phyloP scores from a whole-genome alignment of 2,329 filamentous ascomycete species.

The Fusarium sp. region DNA sequence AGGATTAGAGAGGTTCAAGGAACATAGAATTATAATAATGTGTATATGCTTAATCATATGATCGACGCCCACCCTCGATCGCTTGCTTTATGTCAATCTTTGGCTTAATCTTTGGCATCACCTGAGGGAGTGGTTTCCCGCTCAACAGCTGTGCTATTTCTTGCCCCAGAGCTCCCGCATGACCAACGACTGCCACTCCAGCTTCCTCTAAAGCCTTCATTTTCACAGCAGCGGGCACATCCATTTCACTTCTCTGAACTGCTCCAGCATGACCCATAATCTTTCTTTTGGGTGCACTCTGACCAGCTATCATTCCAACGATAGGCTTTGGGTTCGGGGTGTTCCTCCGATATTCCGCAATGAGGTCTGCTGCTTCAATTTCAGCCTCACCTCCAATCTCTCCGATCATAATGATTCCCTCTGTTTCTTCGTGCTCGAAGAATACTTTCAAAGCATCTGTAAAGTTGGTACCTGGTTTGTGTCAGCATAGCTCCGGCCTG shows the following conservation, averaged over 20 bases:
- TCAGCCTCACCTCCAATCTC: slow-evolving; percentile 79
- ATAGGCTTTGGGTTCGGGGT: slow-evolving; percentile 71
- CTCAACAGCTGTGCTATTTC: neutral
- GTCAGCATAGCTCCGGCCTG: neutral
- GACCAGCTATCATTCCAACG: slow-evolving; percentile 73
- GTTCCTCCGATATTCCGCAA: slow-evolving; percentile 68
- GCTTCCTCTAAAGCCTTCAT: slow-evolving; percentile 51
- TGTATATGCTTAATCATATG: neutral
- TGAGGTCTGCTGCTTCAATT: slow-evolving; percentile 77
- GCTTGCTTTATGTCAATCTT: neutral
- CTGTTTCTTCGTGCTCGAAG: slow-evolving; percentile 74
- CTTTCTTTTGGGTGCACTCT: slow-evolving; percentile 68
- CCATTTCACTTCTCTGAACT: slow-evolving; percentile 54
- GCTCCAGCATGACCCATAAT: slow-evolving; percentile 82
- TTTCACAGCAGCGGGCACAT: slow-evolving; percentile 46
- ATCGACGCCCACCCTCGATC: neutral
- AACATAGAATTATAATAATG: neutral
- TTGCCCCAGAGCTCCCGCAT: neutral
- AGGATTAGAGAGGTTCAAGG: neutral
- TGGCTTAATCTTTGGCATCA: neutral
- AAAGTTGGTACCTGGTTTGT: slow-evolving; percentile 66
- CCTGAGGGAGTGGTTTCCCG: neutral
- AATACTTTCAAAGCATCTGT: slow-evolving; percentile 77
- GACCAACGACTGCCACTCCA: slow-evolving; percentile 51
- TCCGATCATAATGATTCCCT: slow-evolving; percentile 78